Evolutionary conservation across 345 rosid genomes (phyloP).

Genomic region (Hibiscus tridactylites): DNA sequence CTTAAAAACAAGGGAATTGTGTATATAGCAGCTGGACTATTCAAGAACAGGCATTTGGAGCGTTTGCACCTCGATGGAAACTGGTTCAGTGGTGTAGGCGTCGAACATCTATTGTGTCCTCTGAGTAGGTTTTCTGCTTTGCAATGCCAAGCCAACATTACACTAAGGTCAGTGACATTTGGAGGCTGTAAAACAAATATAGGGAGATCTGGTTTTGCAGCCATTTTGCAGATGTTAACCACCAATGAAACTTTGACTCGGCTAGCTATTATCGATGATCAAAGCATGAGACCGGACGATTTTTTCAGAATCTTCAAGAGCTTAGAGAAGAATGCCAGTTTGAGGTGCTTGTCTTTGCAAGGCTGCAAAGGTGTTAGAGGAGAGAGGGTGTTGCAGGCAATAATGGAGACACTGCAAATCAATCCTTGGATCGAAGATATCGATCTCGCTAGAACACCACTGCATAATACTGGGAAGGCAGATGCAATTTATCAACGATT

Average conservation of each 20-base stretch:
- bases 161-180: conserved; percentile 53
- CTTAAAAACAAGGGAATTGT: conserved; percentile 81
- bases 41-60: conserved; percentile 67
- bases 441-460: conserved; percentile 71
- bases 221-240: conserved; percentile 68
- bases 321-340: conserved; percentile 64
- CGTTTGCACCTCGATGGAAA: conserved; percentile 73
- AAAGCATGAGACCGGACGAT: conserved; percentile 69
- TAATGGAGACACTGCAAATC: conserved; percentile 68
- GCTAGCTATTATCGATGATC: conserved; percentile 64
- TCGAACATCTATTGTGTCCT: conserved; percentile 80
- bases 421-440: conserved; percentile 87
- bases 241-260: conserved; percentile 60
- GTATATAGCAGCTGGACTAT: conserved; percentile 85
- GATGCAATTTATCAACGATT: conserved; percentile 63
- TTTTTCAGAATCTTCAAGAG: conserved; percentile 58
- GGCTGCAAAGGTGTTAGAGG: conserved; percentile 87
- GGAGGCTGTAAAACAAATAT: conserved; percentile 67
- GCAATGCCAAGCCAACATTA: conserved; percentile 78
- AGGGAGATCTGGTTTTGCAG: conserved; percentile 71
- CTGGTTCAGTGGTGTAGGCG: conserved; percentile 62
- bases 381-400: conserved; percentile 51
- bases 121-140: conserved; percentile 85
- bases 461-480: conserved; percentile 62
- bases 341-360: conserved; percentile 65